A percentile compares a stretch with the other conserved stretches of the same genome.
These are phyloP conservation scores for Dendrobium officinale DNA, from an alignment of 106 monocot genomes.

Conservation along the genomic window DNA sequence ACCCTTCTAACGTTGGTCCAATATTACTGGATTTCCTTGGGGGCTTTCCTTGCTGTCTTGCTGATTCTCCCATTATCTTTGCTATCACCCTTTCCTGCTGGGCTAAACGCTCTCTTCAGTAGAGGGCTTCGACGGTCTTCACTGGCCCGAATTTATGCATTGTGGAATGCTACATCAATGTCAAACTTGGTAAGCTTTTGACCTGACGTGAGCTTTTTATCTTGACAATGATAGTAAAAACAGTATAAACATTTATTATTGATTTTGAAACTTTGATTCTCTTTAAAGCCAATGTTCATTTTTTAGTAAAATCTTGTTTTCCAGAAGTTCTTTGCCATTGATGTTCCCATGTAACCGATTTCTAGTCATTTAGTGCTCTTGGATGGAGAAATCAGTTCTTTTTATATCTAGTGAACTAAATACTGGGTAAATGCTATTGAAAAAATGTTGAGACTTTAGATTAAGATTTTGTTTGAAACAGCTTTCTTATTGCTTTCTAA, in stretches of 20 bases:
- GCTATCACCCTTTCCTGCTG: constrained; percentile 80
- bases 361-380: too few species aligned
- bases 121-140: constrained; percentile 71
- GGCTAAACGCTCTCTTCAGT: constrained; percentile 88
- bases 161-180: constrained; percentile 80
- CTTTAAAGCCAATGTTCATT: background rate
- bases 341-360: too few species aligned
- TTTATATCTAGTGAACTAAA: too few species aligned
- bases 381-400: too few species aligned
- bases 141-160: constrained; percentile 85
- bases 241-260: background rate
- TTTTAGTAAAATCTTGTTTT: background rate
- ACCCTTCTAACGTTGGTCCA: constrained; percentile 71
- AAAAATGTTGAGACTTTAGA: too few species aligned
- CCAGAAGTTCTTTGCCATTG: too few species aligned
- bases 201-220: background rate
- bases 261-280: background rate
- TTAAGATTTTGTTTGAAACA: too few species aligned
- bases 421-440: too few species aligned
- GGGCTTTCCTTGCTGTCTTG: constrained; percentile 72
- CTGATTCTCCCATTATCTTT: constrained; percentile 80
- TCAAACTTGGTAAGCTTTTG: constrained; percentile 72
- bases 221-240: background rate
- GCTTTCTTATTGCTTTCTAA: too few species aligned
- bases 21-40: constrained; percentile 87